Percentiles rank a stretch among this genome's conserved stretches.
These are phyloP conservation scores for Flaveria ramosissima DNA, from an alignment of 129 eudicot species.

Conservation along the genomic window DNA sequence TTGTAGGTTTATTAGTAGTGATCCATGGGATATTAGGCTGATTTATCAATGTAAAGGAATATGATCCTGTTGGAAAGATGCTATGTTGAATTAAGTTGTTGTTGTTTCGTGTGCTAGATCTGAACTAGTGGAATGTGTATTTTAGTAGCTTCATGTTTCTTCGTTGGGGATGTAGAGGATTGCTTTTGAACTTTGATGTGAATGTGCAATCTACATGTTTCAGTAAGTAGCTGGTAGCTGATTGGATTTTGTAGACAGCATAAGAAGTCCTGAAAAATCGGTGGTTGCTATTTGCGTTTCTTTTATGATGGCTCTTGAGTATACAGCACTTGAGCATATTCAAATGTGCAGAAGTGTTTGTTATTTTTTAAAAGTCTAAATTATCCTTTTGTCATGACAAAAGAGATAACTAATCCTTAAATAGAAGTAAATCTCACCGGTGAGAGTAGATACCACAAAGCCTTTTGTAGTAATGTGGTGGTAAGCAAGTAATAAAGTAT, in stretches of 20 bases:
- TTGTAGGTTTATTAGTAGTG: constrained; percentile 18
- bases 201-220: constrained; percentile 16
- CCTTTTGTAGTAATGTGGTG: not conserved
- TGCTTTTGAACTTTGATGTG: constrained; percentile 21
- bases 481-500: not conserved
- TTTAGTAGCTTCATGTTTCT: not conserved
- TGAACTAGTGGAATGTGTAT: constrained; percentile 20
- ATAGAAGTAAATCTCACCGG: not conserved
- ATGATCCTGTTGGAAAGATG: constrained; percentile 23
- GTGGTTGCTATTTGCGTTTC: not conserved
- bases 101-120: constrained; percentile 31
- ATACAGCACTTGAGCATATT: no score
- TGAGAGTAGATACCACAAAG: not conserved
- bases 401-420: not conserved
- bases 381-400: not conserved
- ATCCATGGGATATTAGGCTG: constrained; percentile 18
- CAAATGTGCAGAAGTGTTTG: not conserved
- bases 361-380: not conserved
- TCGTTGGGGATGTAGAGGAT: constrained; percentile 19
- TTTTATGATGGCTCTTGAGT: no score
- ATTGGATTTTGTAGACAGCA: not conserved
- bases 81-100: constrained; percentile 11
- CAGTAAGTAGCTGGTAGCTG: constrained; percentile 1
- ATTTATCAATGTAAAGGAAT: constrained; percentile 12
- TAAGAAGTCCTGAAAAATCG: not conserved